Evolutionary conservation across 306 rosid genomes (phyloP), one percentile per base, ranked within the genome.

Genomic region (Dryas drummondii): DNA sequence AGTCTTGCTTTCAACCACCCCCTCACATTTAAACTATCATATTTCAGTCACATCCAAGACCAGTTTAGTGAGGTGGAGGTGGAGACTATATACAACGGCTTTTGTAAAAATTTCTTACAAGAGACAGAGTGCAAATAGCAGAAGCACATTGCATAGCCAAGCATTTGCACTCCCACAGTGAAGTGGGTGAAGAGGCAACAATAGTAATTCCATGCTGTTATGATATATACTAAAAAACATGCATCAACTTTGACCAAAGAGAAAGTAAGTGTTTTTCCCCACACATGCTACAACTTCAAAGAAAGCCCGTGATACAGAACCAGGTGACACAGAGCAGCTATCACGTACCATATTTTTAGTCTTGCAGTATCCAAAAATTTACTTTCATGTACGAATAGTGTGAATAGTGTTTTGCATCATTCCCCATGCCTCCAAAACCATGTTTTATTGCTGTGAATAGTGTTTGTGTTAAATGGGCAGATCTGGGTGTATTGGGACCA

Each of bases 401-500:
- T n/a, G n/a, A n/a, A n/a, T n/a, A n/a, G n/a, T n/a, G n/a, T n/a
- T n/a, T 71, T 80, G 85, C 87, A 69, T 78, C 83, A 85, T 85
- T 87, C 80, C 86, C 85, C 71, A 80, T 76, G 77, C 80, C 74
- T 82, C 82, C 82, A 81, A 73, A 78, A 77, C 12, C 26, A 27
- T 6, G 48, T 46, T 47, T n/a, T 7, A 82, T 70, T 58, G 70
- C 81, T 83, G 76, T 54, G 17, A 51, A 61, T 58, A 69, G 67
- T n/a, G 59, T 69, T 66, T 64, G 86, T 74, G 78, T 72, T 81
- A 78, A 84, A 80, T 80, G 65, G 64, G 84, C 79, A 80, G 83
- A 78, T 80, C 86, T 78, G 79, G 47, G 77, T 9, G 63, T 63
- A 10, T 71, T 83, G 84, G 89, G 91, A 86, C 91, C 96, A 78